Evolutionary conservation across 345 rosid species (phyloP), one percentile per base, ranked within the genome.

Genomic region (Odontarrhena argentea): DNA sequence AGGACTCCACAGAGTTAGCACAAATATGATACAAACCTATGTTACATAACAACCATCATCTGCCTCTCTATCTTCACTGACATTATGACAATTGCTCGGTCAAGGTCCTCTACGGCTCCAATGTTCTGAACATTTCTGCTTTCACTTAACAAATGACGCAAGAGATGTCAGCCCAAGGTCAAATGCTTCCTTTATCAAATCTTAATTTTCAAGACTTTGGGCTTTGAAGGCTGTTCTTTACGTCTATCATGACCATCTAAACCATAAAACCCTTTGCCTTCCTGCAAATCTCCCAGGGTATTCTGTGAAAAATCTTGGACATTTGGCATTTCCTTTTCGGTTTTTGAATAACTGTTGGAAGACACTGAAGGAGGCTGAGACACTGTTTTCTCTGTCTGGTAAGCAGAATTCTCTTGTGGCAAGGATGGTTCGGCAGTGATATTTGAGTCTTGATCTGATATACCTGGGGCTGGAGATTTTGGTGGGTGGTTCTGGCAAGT

Each of bases 401-500:
- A 13, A 54, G 43, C 49, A 26, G 56, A 55, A 46, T 63, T 28
- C 14, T 55, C 75, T 46, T 46, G 42, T 56, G 9, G 59, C 38
- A 7, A 10, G 37, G 65, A 48, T 49, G 60, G 13, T 34, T 49
- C 13, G 0, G 70, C 40, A 40, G 18, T 64, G 45, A 55, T 63
- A 46, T 48, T 71, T 0, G 38, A 32, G 12, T 56, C 59, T 41
- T 71, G 25, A 40, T 65, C 70, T 48, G 53, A 22, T 49, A 30
- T 9, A 32, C 48, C 32, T 47, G 54, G 10, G 3, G 24, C 38
- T 49, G 45, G 53, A 49, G 60, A 30, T 28, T 49, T 59, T 42
- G 30, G 22, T n/a, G 45, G 14, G 53, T 56, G 76, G 46, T 57
- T 63, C 59, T 47, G 34, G 34, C 37, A 40, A 57, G 54, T 32